A percentile compares a stretch with the other conserved stretches of the same genome.
Evolutionary conservation across 2,329 filamentous ascomycete genomes (phyloP).

Genomic region (Arthrobotrys sphaeroides): DNA sequence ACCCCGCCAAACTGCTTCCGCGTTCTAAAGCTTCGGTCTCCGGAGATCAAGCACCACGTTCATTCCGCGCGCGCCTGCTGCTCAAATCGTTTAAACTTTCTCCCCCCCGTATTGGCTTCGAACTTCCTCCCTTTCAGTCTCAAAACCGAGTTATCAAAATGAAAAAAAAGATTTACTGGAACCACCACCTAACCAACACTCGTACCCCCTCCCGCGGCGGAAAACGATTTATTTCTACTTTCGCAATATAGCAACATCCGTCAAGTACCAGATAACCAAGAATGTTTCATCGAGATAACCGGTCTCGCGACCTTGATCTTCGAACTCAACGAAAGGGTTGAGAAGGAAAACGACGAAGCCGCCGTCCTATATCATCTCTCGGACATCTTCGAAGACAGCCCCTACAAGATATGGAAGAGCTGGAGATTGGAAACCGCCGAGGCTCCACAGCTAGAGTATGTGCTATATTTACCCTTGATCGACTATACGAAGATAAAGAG

Average conservation of each 20-base stretch:
- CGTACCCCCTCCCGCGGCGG: conserved; percentile 52
- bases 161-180: conserved; percentile 18
- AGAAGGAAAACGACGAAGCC: conserved; percentile 53
- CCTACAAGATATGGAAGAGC: conserved; percentile 51
- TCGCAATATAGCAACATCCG: conserved; percentile 54
- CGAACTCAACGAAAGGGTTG: conserved; percentile 56
- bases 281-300: conserved; percentile 56
- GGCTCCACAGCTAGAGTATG: conserved; percentile 36
- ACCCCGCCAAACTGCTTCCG: conserved; percentile 21
- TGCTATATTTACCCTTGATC: not conserved
- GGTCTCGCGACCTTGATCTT: conserved; percentile 55
- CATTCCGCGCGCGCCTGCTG: conserved; percentile 28
- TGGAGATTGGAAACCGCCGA: conserved; percentile 31
- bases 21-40: conserved; percentile 47
- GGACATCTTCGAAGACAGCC: conserved; percentile 55
- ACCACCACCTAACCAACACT: conserved; percentile 49
- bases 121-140: not conserved
- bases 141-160: not conserved
- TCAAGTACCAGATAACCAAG: conserved; percentile 57
- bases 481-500: not conserved
- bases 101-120: conserved; percentile 20
- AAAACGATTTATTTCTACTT: conserved; percentile 2
- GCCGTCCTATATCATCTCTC: conserved; percentile 56
- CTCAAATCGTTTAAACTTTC: conserved; percentile 23
- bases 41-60: conserved; percentile 42